Conservation (phyloP, 768 basidiomycete genomes). For the Hebeloma cylindrosporum region DNA sequence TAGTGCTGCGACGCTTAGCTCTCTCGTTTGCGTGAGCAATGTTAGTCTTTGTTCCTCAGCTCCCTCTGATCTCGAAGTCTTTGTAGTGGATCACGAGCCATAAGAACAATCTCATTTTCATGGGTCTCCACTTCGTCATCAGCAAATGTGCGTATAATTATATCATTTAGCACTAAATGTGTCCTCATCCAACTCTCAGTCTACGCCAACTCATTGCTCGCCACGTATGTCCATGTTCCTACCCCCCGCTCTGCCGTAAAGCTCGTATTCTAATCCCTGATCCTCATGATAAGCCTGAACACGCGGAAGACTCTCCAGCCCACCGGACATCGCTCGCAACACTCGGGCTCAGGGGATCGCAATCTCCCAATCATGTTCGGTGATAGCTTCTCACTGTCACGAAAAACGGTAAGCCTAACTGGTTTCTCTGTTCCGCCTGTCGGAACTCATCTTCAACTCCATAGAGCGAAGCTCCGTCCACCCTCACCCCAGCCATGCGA, state of each 20-base stretch:
- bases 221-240: conserved; percentile 34
- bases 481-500: too few relatives aligned
- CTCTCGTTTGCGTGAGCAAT: conserved; percentile 4
- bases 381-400: too few relatives aligned
- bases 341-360: conserved; percentile 1
- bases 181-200: conserved; percentile 26
- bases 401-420: too few relatives aligned
- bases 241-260: background rate
- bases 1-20: conserved; percentile 9
- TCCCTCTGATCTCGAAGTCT: background rate
- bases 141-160: conserved; percentile 40
- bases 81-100: conserved; percentile 42
- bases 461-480: too few relatives aligned
- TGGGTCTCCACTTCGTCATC: conserved; percentile 55
- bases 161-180: background rate
- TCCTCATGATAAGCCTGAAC: conserved; percentile 15
- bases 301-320: conserved; percentile 10
- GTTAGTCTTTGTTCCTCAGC: background rate
- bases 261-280: background rate
- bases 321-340: conserved; percentile 5
- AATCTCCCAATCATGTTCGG: conserved; percentile 8
- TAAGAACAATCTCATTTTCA: conserved; percentile 48
- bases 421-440: too few relatives aligned
- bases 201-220: conserved; percentile 52
- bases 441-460: too few relatives aligned